A percentile compares a stretch with the other conserved stretches of the same genome.
phyloP scores from a whole-genome alignment of 306 rosid genomes.

The Dalbergia cochinchinensis region DNA sequence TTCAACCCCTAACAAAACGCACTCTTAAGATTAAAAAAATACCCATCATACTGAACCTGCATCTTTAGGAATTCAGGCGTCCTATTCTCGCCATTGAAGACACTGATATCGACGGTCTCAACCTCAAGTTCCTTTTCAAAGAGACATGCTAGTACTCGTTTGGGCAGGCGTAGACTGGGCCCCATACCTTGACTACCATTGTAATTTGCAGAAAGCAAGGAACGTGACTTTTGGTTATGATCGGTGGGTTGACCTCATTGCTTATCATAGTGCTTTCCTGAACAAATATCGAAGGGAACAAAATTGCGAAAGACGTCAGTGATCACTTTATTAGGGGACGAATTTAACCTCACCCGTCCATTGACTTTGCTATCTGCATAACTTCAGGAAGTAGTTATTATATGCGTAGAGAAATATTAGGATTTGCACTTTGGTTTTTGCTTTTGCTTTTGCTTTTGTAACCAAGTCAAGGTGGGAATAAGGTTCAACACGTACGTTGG shows the following conservation, averaged over 20 bases:
- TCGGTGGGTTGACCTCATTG: background rate
- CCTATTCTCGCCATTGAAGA: constrained; percentile 56
- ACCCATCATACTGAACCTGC: constrained; percentile 40
- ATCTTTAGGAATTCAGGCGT: constrained; percentile 58
- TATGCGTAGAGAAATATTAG: no score
- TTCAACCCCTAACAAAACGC: no score
- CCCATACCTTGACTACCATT: constrained; percentile 65
- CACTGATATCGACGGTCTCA: constrained; percentile 50
- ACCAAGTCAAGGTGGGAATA: no score
- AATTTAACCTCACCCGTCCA: no score
- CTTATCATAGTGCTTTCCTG: constrained; percentile 21
- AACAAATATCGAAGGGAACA: no score
- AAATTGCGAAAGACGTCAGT: background rate
- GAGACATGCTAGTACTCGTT: constrained; percentile 55
- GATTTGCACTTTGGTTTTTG: no score
- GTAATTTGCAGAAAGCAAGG: background rate
- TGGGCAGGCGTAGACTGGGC: constrained; percentile 52
- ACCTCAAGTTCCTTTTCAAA: constrained; percentile 63
- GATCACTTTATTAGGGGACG: background rate
- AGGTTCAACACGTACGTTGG: no score
- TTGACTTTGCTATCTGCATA: no score
- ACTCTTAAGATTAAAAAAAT: no score
- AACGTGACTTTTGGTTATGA: background rate
- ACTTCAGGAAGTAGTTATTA: no score
- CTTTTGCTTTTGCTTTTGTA: no score